Evolutionary conservation across 1,284 basidiomycete species (phyloP).

Genomic region (Ganoderma sinense): DNA sequence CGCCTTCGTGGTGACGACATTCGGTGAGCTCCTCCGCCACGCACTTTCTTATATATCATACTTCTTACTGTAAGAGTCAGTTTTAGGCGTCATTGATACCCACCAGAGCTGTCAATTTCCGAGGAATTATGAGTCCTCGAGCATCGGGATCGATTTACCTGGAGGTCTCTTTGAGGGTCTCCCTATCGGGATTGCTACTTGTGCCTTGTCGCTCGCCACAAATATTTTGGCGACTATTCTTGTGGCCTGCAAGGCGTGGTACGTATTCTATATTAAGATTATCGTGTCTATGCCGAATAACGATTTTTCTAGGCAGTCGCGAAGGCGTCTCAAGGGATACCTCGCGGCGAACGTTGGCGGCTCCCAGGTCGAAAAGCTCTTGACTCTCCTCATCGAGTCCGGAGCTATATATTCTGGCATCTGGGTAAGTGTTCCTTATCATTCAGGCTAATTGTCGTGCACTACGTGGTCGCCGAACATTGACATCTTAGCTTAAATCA

Average conservation of each 20-base stretch:
- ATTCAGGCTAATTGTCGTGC: too few relatives aligned
- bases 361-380: too few relatives aligned
- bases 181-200: neutral
- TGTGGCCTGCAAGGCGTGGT: neutral
- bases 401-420: too few relatives aligned
- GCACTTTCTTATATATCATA: too few relatives aligned
- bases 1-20: neutral
- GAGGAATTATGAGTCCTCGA: too few relatives aligned
- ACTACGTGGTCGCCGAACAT: too few relatives aligned
- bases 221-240: neutral
- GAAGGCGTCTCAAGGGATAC: neutral
- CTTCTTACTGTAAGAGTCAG: too few relatives aligned
- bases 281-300: neutral
- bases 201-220: neutral
- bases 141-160: too few relatives aligned
- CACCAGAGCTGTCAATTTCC: too few relatives aligned
- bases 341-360: neutral
- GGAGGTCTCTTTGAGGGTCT: neutral
- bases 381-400: too few relatives aligned
- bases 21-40: neutral
- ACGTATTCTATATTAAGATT: neutral
- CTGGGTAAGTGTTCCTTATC: too few relatives aligned
- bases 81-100: neutral
- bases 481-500: too few relatives aligned
- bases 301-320: neutral